These are phyloP conservation scores for Rheum nobile DNA, from an alignment of 148 eudicot species.

Conservation along the genomic window DNA sequence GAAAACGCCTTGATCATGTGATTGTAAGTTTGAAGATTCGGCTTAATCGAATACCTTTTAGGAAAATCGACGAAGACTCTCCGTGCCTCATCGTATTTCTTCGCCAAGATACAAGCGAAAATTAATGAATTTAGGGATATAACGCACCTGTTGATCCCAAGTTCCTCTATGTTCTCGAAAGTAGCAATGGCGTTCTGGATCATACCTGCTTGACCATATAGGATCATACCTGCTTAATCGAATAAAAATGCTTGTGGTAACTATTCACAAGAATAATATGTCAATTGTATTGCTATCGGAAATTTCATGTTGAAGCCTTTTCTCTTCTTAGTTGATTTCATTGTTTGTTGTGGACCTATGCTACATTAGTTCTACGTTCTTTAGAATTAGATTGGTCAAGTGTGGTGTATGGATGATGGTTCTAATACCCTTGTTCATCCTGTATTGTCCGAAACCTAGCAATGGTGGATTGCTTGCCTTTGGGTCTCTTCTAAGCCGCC, in stretches of 20 bases:
- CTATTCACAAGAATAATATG: background rate
- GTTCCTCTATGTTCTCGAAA: slow-evolving; percentile 47
- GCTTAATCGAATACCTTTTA: slow-evolving; percentile 36
- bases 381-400: background rate
- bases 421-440: background rate
- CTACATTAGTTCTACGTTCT: background rate
- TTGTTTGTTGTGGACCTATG: background rate
- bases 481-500: background rate
- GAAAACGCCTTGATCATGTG: slow-evolving; percentile 59
- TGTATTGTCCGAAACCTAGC: background rate
- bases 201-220: slow-evolving; percentile 71
- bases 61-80: slow-evolving; percentile 57
- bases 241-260: background rate
- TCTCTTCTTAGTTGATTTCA: background rate
- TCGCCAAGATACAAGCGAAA: slow-evolving; percentile 51
- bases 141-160: slow-evolving; percentile 43
- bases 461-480: background rate
- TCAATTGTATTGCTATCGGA: background rate
- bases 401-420: background rate
- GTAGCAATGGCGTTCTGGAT: slow-evolving; percentile 37
- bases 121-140: slow-evolving; percentile 62
- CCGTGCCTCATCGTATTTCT: slow-evolving; percentile 39
- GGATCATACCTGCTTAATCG: too few relatives aligned
- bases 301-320: background rate
- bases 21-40: slow-evolving; percentile 59